Base-by-base conservation (phyloP, 1,139 yeast species). In the Yamadazyma siamensis region DNA sequence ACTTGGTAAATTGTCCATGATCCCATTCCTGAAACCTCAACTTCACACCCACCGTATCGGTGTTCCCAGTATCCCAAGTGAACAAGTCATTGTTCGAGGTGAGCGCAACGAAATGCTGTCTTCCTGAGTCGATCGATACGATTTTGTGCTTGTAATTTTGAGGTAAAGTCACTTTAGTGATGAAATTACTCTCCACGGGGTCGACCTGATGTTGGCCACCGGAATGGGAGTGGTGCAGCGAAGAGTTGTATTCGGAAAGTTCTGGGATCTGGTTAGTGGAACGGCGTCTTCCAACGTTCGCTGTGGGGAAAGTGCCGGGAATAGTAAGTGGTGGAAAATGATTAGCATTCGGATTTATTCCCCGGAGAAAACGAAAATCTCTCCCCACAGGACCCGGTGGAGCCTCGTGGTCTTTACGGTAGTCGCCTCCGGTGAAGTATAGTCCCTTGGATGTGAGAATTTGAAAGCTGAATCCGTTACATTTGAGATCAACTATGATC, bases 381-480 rank as follows among this genome's bases (percentile, higher is more conserved):
- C 14, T 13, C 3, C 15, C 15, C 2, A 8, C 30, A 2, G 60
- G 59, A 6, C 58, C 52, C 12, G 56, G 56, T 22, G 56, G 36
- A 10, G 29, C 14, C 10, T 29, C 30, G 18, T 36, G 25, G 7
- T 35, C 37, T 10, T 43, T 65, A 9, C 67, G 69, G 65, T 77
- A 77, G 13, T 63, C 59, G 4, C 60, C 46, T 0, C 85, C 85
- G 0, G 82, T 74, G 27, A 62, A 66, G 48, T 62, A 78, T 10
- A 80, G 46, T 0, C 87, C 87, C 3, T 61, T 52, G 25, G 65
- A 61, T 0, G 81, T 71, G 27, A 82, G 54, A 1, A 83, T 56
- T 27, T 78, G 75, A 44, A 80, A 77, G n/a, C 81, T 70, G 46
- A 66, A 81, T 1, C 94, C 94, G 22, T 82, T 82, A 5, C 82